These are phyloP conservation scores for Rhexocercosporidium sp. DNA, from an alignment of 2,329 filamentous ascomycete species.

Conservation along the genomic window DNA sequence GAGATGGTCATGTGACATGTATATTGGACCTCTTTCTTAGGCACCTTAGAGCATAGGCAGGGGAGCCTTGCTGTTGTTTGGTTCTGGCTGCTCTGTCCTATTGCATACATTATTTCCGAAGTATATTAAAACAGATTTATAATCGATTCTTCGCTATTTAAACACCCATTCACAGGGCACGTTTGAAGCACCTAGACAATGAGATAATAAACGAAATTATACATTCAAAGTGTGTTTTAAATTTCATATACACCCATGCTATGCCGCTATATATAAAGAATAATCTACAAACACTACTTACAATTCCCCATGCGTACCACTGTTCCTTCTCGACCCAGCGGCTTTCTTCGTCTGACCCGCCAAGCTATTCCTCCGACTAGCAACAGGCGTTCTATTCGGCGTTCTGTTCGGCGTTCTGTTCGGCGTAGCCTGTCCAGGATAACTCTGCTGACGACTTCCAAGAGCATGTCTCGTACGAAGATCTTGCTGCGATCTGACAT, in stretches of 20 bases:
- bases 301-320: background rate
- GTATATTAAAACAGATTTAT: too few relatives aligned
- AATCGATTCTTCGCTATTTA: too few relatives aligned
- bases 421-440: slow-evolving; percentile 22
- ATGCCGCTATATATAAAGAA: background rate
- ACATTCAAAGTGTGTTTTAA: background rate
- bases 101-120: too few relatives aligned
- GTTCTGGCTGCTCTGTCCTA: too few relatives aligned
- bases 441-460: slow-evolving; percentile 33
- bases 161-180: too few relatives aligned
- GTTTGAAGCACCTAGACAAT: too few relatives aligned
- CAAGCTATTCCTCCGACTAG: slow-evolving; percentile 21
- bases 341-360: slow-evolving; percentile 3
- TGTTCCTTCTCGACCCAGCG: background rate
- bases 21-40: background rate
- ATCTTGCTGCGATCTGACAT: slow-evolving; percentile 36
- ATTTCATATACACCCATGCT: background rate
- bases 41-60: too few relatives aligned
- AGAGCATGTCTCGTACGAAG: slow-evolving; percentile 31
- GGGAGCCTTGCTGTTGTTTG: too few relatives aligned
- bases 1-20: background rate
- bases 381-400: slow-evolving; percentile 10
- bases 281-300: background rate
- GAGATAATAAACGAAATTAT: background rate
- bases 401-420: slow-evolving; percentile 23